Evolutionary conservation across 202 grass and related monocot species (phyloP).

Genomic region (Panicum virgatum): DNA sequence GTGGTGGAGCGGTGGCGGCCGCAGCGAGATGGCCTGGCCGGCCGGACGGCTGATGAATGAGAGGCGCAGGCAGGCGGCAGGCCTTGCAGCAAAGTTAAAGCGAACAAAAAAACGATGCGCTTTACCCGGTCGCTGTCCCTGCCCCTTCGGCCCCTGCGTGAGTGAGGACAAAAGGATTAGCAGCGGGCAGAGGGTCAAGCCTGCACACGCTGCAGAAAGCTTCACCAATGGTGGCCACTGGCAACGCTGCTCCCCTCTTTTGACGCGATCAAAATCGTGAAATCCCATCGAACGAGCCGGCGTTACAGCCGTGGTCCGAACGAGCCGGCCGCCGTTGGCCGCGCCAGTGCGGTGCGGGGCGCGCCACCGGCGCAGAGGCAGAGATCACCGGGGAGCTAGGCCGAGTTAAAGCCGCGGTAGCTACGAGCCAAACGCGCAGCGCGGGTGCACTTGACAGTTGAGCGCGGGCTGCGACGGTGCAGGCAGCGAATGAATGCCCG

Average conservation of each 20-base stretch:
- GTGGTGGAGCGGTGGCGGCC: background rate
- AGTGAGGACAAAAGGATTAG: constrained; percentile 42
- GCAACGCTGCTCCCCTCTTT: too few relatives aligned
- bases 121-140: constrained; percentile 39
- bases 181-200: background rate
- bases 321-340: too few relatives aligned
- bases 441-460: too few relatives aligned
- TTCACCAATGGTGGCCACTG: too few relatives aligned
- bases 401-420: constrained; percentile 1
- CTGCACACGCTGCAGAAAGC: too few relatives aligned
- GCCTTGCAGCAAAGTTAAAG: constrained; percentile 38
- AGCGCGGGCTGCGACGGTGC: background rate
- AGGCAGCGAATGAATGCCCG: constrained; percentile 3
- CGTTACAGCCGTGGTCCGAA: too few relatives aligned
- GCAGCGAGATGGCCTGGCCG: background rate
- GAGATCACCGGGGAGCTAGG: too few relatives aligned
- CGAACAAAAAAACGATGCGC: constrained; percentile 53
- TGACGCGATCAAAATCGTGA: too few relatives aligned
- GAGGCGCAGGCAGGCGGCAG: background rate
- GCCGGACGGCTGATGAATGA: background rate
- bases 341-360: too few relatives aligned
- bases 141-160: background rate
- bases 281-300: too few relatives aligned
- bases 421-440: constrained; percentile 15
- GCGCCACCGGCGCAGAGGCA: too few relatives aligned